These are phyloP conservation scores for Bidens hawaiensis DNA, from an alignment of 140 eudicot species.

Conservation along the genomic window DNA sequence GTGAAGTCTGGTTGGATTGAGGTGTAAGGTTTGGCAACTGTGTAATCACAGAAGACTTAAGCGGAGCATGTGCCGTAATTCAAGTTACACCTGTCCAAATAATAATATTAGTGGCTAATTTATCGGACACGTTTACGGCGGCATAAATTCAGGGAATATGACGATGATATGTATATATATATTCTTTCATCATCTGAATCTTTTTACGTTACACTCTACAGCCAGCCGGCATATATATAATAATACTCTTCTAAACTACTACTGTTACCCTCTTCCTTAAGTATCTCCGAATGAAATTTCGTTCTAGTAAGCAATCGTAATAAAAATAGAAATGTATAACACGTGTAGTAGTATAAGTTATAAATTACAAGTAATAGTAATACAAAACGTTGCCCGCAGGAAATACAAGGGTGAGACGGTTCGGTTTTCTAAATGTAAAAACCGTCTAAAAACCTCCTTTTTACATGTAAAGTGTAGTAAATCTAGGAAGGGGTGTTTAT, in stretches of 20 bases:
- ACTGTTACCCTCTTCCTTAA: slow-evolving; percentile 31
- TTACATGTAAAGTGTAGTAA: too few relatives aligned
- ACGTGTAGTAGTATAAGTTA: background rate
- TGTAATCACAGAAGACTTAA: slow-evolving; percentile 28
- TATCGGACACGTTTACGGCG: slow-evolving; percentile 37
- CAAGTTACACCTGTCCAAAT: slow-evolving; percentile 22
- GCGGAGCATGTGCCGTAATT: slow-evolving; percentile 34
- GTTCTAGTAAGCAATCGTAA: background rate
- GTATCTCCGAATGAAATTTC: slow-evolving; percentile 26
- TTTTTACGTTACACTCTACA: slow-evolving; percentile 20
- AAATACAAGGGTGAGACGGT: too few relatives aligned
- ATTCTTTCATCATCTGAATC: slow-evolving; percentile 20
- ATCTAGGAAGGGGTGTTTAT: too few relatives aligned
- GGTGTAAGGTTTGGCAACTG: slow-evolving; percentile 25
- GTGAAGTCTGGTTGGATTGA: slow-evolving; percentile 20
- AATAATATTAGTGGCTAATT: slow-evolving; percentile 11
- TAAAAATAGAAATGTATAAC: background rate
- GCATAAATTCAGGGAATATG: slow-evolving; percentile 17
- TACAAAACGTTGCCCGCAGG: too few relatives aligned
- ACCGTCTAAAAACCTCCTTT: too few relatives aligned
- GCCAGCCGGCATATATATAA: slow-evolving; percentile 12
- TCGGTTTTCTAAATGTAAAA: too few relatives aligned
- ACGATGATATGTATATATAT: too few relatives aligned
- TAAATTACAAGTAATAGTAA: too few relatives aligned
- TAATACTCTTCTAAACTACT: slow-evolving; percentile 10